phyloP scores from a whole-genome alignment of 2,329 filamentous ascomycete genomes.

The Monosporascus cannonballus region DNA sequence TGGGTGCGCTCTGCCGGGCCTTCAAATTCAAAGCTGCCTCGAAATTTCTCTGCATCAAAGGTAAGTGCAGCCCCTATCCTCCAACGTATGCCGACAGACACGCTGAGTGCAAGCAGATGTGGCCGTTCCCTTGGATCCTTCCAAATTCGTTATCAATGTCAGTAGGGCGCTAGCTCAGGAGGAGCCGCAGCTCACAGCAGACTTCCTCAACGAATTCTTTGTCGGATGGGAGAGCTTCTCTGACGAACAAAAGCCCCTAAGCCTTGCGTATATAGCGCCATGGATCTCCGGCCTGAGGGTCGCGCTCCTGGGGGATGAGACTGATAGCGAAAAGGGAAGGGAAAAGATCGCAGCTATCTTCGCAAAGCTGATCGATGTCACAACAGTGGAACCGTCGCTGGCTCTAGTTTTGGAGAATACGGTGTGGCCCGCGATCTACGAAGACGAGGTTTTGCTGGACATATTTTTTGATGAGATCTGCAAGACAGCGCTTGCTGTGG shows the following conservation, averaged over 20 bases:
- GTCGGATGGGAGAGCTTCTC: constrained; percentile 66
- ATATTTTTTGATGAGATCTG: constrained; percentile 63
- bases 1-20: constrained; percentile 60
- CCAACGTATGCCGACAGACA: neutral
- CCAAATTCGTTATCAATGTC: constrained; percentile 58
- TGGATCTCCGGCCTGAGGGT: constrained; percentile 59
- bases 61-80: constrained; percentile 27
- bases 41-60: constrained; percentile 56
- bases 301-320: constrained; percentile 51
- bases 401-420: constrained; percentile 57
- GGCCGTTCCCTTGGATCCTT: constrained; percentile 56
- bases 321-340: constrained; percentile 58
- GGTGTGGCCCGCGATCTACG: constrained; percentile 58
- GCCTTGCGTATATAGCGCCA: constrained; percentile 63
- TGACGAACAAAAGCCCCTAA: constrained; percentile 60
- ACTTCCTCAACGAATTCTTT: constrained; percentile 69
- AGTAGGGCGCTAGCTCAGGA: constrained; percentile 57
- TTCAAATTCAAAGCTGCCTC: constrained; percentile 61
- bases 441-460: constrained; percentile 60
- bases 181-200: constrained; percentile 61
- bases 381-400: constrained; percentile 53
- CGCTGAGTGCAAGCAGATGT: constrained; percentile 40
- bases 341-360: constrained; percentile 60
- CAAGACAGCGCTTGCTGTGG: constrained; percentile 54
- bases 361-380: constrained; percentile 60